Conservation (phyloP, 2,329 filamentous ascomycete genomes). For the Hawksworthiomyces lignivorus region DNA sequence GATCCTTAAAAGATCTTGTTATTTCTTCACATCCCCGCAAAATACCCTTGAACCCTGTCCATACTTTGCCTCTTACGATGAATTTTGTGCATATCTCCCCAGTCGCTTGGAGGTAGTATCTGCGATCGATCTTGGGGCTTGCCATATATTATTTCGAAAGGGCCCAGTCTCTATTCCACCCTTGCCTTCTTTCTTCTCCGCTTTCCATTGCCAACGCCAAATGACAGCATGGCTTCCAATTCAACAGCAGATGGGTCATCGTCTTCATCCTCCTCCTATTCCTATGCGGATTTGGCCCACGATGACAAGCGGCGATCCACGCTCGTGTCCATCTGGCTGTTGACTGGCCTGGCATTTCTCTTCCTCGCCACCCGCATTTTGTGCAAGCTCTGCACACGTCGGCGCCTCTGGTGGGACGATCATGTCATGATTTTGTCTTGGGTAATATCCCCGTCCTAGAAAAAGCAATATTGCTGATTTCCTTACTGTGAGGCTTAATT, state of each 20-base stretch:
- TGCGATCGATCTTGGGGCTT: background rate
- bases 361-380: conserved; percentile 19
- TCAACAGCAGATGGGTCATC: background rate
- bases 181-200: background rate
- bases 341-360: conserved; percentile 13
- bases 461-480: background rate
- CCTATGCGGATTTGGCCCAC: conserved; percentile 1
- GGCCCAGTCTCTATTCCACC: background rate
- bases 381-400: conserved; percentile 16
- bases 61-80: too few species aligned
- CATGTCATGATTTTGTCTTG: conserved; percentile 18
- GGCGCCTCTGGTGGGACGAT: conserved; percentile 22
- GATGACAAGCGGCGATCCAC: conserved; percentile 7
- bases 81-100: background rate
- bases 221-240: background rate
- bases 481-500: too few species aligned
- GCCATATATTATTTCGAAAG: background rate
- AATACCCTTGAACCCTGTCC: conserved; percentile 1
- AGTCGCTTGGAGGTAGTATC: too few species aligned
- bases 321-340: conserved; percentile 15
- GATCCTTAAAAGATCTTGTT: background rate
- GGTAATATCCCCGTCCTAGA: conserved; percentile 8
- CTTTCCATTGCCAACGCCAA: too few species aligned
- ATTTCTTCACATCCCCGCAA: too few species aligned
- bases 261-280: background rate